Evolutionary conservation across 2,329 filamentous ascomycete genomes (phyloP).

Genomic region (Fusarium lyarnte): DNA sequence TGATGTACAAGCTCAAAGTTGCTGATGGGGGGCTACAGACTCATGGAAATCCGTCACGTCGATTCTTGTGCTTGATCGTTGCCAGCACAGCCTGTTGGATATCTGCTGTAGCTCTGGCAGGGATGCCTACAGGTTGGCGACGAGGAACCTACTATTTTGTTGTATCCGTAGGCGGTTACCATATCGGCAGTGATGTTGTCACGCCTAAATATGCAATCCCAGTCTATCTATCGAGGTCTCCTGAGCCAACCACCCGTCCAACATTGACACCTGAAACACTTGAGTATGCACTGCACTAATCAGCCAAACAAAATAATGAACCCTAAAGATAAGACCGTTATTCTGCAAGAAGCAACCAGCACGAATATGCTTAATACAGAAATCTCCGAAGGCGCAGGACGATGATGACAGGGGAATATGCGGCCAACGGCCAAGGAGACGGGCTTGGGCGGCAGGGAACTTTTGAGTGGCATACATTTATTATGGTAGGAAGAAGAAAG

Average conservation of each 20-base stretch:
- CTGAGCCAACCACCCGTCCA: neutral
- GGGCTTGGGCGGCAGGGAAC: neutral
- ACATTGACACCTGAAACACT: neutral
- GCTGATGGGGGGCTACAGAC: neutral
- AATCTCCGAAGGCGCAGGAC: neutral
- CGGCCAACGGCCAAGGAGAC: neutral
- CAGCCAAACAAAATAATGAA: slow-evolving; percentile 63
- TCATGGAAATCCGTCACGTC: neutral
- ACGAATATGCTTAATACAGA: neutral
- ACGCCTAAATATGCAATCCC: neutral
- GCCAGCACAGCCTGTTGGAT: neutral
- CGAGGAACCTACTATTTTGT: neutral
- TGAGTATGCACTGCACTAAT: neutral
- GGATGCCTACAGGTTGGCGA: neutral
- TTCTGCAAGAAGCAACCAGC: neutral
- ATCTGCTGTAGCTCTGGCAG: neutral
- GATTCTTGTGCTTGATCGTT: neutral
- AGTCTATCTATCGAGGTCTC: neutral
- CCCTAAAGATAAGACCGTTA: slow-evolving; percentile 51
- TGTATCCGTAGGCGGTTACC: neutral
- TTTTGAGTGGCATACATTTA: slow-evolving; percentile 2
- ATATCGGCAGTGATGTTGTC: neutral
- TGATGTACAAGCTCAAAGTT: neutral
- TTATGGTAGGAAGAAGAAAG: neutral
- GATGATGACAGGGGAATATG: neutral